These are phyloP conservation scores for Trametes villosa DNA, from an alignment of 768 basidiomycete species.

Conservation along the genomic window DNA sequence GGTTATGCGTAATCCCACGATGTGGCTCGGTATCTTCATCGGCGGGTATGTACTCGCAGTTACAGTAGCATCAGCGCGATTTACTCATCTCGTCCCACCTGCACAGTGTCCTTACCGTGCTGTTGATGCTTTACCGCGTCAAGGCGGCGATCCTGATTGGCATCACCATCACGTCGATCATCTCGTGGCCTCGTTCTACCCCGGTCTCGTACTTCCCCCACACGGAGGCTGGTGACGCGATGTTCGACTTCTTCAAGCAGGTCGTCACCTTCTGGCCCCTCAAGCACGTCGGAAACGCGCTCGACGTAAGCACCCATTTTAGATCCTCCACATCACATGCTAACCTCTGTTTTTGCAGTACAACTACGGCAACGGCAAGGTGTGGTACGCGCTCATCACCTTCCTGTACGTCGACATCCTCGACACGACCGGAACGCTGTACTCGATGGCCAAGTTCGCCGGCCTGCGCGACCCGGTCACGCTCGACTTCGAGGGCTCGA, in stretches of 20 bases:
- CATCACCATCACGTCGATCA: conserved; percentile 81
- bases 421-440: conserved; percentile 72
- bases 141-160: conserved; percentile 84
- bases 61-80: no score
- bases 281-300: conserved; percentile 61
- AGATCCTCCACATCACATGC: background rate
- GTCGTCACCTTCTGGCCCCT: conserved; percentile 78
- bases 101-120: conserved; percentile 68
- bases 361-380: conserved; percentile 59
- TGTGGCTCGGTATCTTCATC: conserved; percentile 88
- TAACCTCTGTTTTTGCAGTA: conserved; percentile 19
- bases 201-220: conserved; percentile 83
- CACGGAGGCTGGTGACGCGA: conserved; percentile 63
- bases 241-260: conserved; percentile 86
- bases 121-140: conserved; percentile 84
- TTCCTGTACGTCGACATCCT: conserved; percentile 91
- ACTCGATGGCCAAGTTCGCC: conserved; percentile 91
- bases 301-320: conserved; percentile 55
- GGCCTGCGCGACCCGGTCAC: conserved; percentile 86
- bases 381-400: conserved; percentile 88
- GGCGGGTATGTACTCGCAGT: conserved; percentile 79
- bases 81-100: background rate
- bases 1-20: conserved; percentile 73
- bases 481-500: conserved; percentile 84
- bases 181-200: conserved; percentile 88